Evolutionary conservation across 1,284 basidiomycete genomes (phyloP), one percentile per base, ranked within the genome.

Genomic region (Ganoderma leucocontextum): DNA sequence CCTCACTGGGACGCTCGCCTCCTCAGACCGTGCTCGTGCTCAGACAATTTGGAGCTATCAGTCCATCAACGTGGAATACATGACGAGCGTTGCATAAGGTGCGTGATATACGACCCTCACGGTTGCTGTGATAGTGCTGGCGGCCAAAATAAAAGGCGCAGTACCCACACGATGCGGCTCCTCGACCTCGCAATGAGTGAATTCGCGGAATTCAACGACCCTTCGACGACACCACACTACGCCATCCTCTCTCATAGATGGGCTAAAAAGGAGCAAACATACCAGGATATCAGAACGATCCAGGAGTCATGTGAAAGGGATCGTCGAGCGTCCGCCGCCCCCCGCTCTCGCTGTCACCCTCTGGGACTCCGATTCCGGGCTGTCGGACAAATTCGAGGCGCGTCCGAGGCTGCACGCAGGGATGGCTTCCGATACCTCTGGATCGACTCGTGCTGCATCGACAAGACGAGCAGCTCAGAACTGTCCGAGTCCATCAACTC

Each of bases 201-300:
- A 4, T 22, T 59, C 4, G 58, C n/a, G 6, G n/a, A 38, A 19
- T 39, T 59, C 9, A 36, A 19, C 5, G 22, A 8, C 12, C 58
- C 12, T 13, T 41, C 13, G 1, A 39, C n/a, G 8, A 9, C 47
- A 39, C 36, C 19, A 0, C 58, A 19, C n/a, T 59, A 22, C 13
- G 38, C 35, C 19, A 41, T 35, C 2, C 36, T 59, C 3, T 41
- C 58, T 10, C 58, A 36, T n/a, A 39, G n/a, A 39, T 35, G 38
- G 35, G n/a, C 22, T n/a, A 2, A 5, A 4, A 3, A 19, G 13
- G 84, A 49, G 44, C 52, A 44, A 71, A 75, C 91, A 86, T 90
- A 79, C 78, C 87, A 85, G 81, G 29, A 55, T 13, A 19, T 55
- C 33, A 2, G 25, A 53, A 13, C 29, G 12, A 29, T 53, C 25